phyloP scores from a whole-genome alignment of 1,284 basidiomycete genomes.

The Wallemia mellicola region DNA sequence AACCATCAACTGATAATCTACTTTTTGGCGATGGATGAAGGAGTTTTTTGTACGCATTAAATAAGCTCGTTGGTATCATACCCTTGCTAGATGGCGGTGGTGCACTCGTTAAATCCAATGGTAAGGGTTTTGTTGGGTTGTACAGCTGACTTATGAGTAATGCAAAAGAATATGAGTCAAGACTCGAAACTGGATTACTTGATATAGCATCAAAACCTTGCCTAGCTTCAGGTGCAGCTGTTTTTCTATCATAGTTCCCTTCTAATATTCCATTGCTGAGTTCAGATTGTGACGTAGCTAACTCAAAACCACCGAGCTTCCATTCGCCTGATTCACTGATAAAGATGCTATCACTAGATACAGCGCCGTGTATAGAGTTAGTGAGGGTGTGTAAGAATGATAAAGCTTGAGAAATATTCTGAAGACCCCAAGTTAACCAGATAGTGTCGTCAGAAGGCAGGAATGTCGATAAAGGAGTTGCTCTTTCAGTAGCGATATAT shows the following conservation, averaged over 20 bases:
- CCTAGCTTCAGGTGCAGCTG: conserved; percentile 61
- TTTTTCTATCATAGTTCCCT: conserved; percentile 6
- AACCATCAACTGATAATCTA: conserved; percentile 40
- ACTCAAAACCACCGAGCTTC: conserved; percentile 80
- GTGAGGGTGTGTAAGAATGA: not conserved
- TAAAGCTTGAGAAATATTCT: conserved; percentile 33
- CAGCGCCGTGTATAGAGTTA: conserved; percentile 33
- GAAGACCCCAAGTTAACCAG: conserved; percentile 80
- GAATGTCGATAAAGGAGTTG: conserved; percentile 42
- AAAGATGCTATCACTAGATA: conserved; percentile 52
- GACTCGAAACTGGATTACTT: conserved; percentile 44
- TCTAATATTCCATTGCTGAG: not conserved
- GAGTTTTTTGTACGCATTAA: conserved; percentile 55
- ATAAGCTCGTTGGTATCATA: conserved; percentile 41
- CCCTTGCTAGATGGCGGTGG: conserved; percentile 47
- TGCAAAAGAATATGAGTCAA: conserved; percentile 53
- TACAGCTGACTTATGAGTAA: conserved; percentile 56
- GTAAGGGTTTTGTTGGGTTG: conserved; percentile 43
- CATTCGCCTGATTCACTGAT: conserved; percentile 62
- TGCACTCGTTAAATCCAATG: conserved; percentile 30
- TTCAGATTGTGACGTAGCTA: conserved; percentile 13
- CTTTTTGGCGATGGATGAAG: conserved; percentile 59
- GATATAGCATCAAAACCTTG: conserved; percentile 53
- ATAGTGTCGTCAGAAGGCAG: conserved; percentile 35
- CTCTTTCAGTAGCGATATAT: conserved; percentile 81